phyloP scores from a whole-genome alignment of 2,329 filamentous ascomycete genomes.

The Capronia epimyces region DNA sequence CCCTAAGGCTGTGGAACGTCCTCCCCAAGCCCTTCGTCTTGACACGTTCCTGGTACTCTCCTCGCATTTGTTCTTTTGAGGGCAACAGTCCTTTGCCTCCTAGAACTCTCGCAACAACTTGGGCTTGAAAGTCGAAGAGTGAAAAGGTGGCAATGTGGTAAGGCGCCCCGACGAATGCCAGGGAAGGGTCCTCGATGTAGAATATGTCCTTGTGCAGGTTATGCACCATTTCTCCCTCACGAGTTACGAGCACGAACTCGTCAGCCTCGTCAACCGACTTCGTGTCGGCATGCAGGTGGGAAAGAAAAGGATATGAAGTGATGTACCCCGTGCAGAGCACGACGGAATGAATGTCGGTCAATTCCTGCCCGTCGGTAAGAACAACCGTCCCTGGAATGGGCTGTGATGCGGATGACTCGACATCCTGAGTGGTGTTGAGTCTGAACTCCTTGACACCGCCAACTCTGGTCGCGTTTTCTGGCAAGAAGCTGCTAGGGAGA shows the following conservation, averaged over 20 bases:
- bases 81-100: slow-evolving; percentile 50
- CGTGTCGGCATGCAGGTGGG: slow-evolving; percentile 46
- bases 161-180: slow-evolving; percentile 60
- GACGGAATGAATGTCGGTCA: slow-evolving; percentile 56
- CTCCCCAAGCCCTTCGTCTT: slow-evolving; percentile 32
- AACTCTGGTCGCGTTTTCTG: slow-evolving; percentile 49
- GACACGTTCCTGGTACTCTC: slow-evolving; percentile 32
- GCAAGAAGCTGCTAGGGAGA: slow-evolving; percentile 50
- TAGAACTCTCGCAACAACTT: slow-evolving; percentile 54
- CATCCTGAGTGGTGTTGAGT: slow-evolving; percentile 6
- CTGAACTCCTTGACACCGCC: slow-evolving; percentile 49
- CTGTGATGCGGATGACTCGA: slow-evolving; percentile 28
- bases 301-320: slow-evolving; percentile 60
- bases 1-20: slow-evolving; percentile 37
- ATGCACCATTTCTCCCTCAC: slow-evolving; percentile 57
- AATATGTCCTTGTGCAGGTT: slow-evolving; percentile 68
- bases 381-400: slow-evolving; percentile 48
- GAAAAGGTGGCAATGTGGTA: slow-evolving; percentile 64
- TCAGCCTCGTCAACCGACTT: slow-evolving; percentile 45
- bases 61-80: slow-evolving; percentile 35
- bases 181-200: slow-evolving; percentile 61
- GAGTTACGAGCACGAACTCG: slow-evolving; percentile 52
- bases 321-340: slow-evolving; percentile 66
- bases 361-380: slow-evolving; percentile 48
- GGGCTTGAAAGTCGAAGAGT: slow-evolving; percentile 65